Evolutionary conservation across 2,329 filamentous ascomycete species (phyloP), one percentile per base, ranked within the genome.

Genomic region (Fonsecaea pedrosoi): DNA sequence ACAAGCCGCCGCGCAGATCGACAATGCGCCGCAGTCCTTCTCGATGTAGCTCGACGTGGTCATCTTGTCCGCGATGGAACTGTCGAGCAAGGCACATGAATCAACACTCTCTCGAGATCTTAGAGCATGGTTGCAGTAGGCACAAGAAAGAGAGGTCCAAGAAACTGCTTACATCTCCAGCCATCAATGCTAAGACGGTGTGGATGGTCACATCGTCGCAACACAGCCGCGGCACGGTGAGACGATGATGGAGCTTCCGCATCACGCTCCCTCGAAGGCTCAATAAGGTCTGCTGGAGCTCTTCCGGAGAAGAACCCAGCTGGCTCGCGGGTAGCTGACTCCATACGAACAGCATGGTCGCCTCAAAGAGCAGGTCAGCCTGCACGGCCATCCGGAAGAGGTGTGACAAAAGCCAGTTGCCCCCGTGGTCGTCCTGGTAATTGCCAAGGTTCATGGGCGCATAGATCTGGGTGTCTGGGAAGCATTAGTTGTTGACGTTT

Each of bases 171-270:
- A 64, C 62, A 42, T 64, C 62, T 30, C 30, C 42, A n/a, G 62
- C 54, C 62, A 64, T 58, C 54, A 64, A 40, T 9, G 30, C 15
- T 15, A 58, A 18, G 13, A 59, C 54, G 4, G 62, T 64, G n/a
- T 58, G 54, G 18, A 64, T 64, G n/a, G 62, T 58, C 30, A 54
- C 54, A 54, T 64, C 61, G 53, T 64, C 61, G 21, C 37, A 64
- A 9, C 38, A 59, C 30, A 48, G 13, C 30, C 40, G 30, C 8
- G 61, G 61, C 54, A 58, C 54, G n/a, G 37, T 55, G 12, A 64
- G 54, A 38, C 61, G 61, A 42, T 59, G 54, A 45, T 64, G 61
- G n/a, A 64, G 35, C 42, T 64, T 64, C 25, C 18, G 30, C 54
- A 64, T 58, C 8, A 54, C 61, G 25, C 54, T 58, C 15, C 61